phyloP scores from a whole-genome alignment of 1,284 basidiomycete genomes.

The Cerioporus squamosus region DNA sequence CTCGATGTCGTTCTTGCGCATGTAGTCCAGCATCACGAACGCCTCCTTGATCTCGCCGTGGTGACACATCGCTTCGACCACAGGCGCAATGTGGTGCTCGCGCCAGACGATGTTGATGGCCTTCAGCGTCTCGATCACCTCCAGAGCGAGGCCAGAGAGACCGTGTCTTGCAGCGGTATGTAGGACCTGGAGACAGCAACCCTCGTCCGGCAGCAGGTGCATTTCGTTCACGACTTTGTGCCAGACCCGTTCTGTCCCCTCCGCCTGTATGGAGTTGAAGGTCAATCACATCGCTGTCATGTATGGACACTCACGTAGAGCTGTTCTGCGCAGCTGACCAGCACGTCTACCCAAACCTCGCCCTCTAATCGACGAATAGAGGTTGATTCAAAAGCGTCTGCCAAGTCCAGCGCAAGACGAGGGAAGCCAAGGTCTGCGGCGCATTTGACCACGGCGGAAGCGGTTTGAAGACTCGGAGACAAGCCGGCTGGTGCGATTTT shows the following conservation, averaged over 20 bases:
- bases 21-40: slow-evolving; percentile 54
- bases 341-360: slow-evolving; percentile 62
- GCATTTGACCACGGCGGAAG: slow-evolving; percentile 51
- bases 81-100: slow-evolving; percentile 74
- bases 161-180: slow-evolving; percentile 76
- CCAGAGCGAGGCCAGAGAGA: slow-evolving; percentile 67
- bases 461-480: slow-evolving; percentile 51
- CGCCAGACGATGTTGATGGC: slow-evolving; percentile 50
- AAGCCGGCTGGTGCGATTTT: slow-evolving; percentile 52
- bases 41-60: slow-evolving; percentile 61
- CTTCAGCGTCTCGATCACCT: slow-evolving; percentile 62
- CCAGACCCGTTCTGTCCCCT: slow-evolving; percentile 73
- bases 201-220: slow-evolving; percentile 71
- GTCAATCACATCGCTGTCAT: background rate
- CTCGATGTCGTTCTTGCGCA: slow-evolving; percentile 53
- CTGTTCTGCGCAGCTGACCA: slow-evolving; percentile 58
- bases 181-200: slow-evolving; percentile 69
- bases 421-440: slow-evolving; percentile 55
- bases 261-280: slow-evolving; percentile 46
- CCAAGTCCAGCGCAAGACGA: slow-evolving; percentile 72
- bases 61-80: slow-evolving; percentile 67
- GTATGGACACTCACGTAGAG: slow-evolving; percentile 58
- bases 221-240: slow-evolving; percentile 55
- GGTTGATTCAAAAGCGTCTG: slow-evolving; percentile 56
- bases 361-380: slow-evolving; percentile 56